Evolutionary conservation across 2,329 filamentous ascomycete genomes (phyloP).

Genomic region (Cercospora sp.): DNA sequence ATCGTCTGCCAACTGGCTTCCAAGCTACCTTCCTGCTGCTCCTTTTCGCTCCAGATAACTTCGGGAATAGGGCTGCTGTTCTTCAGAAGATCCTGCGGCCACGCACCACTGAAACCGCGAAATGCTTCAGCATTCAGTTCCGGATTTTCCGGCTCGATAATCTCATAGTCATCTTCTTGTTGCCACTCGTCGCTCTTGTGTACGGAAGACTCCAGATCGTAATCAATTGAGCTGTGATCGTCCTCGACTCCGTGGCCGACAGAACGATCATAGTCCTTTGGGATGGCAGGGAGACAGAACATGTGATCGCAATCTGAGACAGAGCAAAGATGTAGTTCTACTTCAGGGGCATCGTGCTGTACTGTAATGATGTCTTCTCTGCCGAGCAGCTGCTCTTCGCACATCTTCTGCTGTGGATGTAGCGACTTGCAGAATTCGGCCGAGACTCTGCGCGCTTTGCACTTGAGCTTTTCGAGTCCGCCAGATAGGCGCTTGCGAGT

Average conservation of each 20-base stretch:
- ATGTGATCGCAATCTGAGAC: slow-evolving; percentile 4
- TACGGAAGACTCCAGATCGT: neutral
- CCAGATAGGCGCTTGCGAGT: neutral
- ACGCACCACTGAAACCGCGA: slow-evolving; percentile 1
- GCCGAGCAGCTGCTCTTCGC: neutral
- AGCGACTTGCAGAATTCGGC: neutral
- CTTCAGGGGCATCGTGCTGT: neutral
- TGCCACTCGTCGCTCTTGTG: neutral
- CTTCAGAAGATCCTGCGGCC: neutral
- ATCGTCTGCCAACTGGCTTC: neutral
- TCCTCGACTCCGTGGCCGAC: slow-evolving; percentile 8
- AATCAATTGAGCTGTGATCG: slow-evolving; percentile 7
- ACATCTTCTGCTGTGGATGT: neutral
- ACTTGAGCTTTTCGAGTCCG: neutral
- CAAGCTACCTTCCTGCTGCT: neutral
- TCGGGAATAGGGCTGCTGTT: neutral
- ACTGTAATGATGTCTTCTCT: neutral
- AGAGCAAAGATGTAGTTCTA: neutral
- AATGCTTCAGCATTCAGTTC: neutral
- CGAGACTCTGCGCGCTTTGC: neutral
- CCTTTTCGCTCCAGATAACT: neutral
- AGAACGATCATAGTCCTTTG: slow-evolving; percentile 3
- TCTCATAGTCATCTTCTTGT: neutral
- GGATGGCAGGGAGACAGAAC: slow-evolving; percentile 4
- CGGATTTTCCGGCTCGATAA: neutral